These are phyloP conservation scores for Phytophthora aleatoria DNA, from an alignment of 352 stramenopile species.

Conservation along the genomic window DNA sequence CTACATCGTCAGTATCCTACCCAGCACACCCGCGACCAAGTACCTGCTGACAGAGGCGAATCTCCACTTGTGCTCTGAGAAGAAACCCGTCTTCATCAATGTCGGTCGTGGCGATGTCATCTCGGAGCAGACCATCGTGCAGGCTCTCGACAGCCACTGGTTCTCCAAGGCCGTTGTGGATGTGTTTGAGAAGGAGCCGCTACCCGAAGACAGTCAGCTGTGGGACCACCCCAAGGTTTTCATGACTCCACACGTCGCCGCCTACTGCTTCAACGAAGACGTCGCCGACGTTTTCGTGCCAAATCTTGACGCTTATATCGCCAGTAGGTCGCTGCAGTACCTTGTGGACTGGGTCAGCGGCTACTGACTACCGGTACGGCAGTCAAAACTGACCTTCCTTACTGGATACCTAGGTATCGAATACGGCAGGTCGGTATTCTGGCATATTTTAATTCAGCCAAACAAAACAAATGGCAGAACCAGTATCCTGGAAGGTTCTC, in stretches of 20 bases:
- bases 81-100: conserved; percentile 89
- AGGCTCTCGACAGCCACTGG: conserved; percentile 61
- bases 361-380: conserved; percentile 16
- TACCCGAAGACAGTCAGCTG: conserved; percentile 47
- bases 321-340: conserved; percentile 23
- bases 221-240: conserved; percentile 64
- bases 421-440: no score
- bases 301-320: conserved; percentile 44
- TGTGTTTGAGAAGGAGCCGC: conserved; percentile 52
- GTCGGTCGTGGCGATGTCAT: conserved; percentile 87
- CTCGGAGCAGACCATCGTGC: conserved; percentile 51
- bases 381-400: no score
- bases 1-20: conserved; percentile 86
- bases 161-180: conserved; percentile 60
- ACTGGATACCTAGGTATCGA: no score
- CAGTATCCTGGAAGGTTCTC: no score
- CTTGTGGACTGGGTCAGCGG: conserved; percentile 32
- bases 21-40: conserved; percentile 74
- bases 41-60: conserved; percentile 60
- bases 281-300: conserved; percentile 72
- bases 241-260: conserved; percentile 81
- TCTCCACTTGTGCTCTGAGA: conserved; percentile 47
- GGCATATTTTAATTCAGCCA: no score
- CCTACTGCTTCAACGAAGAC: conserved; percentile 70
- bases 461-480: no score